These are phyloP conservation scores for Pseudophaeomoniella oleicola DNA, from an alignment of 2,329 filamentous ascomycete species.

Conservation along the genomic window DNA sequence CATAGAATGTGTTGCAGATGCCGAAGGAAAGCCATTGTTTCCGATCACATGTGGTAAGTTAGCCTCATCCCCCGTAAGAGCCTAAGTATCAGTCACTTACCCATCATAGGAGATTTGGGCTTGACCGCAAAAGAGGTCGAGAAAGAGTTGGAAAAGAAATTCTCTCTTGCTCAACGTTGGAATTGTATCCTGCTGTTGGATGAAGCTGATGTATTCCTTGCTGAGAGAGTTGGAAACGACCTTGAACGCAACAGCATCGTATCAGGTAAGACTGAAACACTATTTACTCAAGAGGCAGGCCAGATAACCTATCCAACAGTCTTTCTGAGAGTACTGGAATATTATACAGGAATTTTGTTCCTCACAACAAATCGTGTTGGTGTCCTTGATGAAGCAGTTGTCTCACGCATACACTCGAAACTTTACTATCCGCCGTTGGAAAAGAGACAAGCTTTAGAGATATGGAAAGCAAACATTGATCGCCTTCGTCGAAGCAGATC, in stretches of 20 bases:
- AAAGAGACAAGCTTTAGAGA: slow-evolving; percentile 7
- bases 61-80: neutral
- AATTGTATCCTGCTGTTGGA: slow-evolving; percentile 37
- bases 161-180: slow-evolving; percentile 36
- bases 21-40: slow-evolving; percentile 22
- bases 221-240: slow-evolving; percentile 29
- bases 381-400: slow-evolving; percentile 35
- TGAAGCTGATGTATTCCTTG: slow-evolving; percentile 40
- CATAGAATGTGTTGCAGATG: slow-evolving; percentile 22
- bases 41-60: slow-evolving; percentile 8
- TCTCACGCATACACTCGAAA: slow-evolving; percentile 31
- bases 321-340: slow-evolving; percentile 1
- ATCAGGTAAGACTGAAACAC: neutral
- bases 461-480: slow-evolving; percentile 13
- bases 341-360: slow-evolving; percentile 25
- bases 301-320: neutral
- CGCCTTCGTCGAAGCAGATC: slow-evolving; percentile 5
- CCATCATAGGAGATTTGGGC: slow-evolving; percentile 25
- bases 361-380: slow-evolving; percentile 38
- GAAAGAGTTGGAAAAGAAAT: slow-evolving; percentile 31
- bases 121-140: slow-evolving; percentile 29
- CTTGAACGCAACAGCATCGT: slow-evolving; percentile 26
- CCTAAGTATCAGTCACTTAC: neutral
- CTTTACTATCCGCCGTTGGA: slow-evolving; percentile 24
- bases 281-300: neutral